Evolutionary conservation across 495 filamentous ascomycete genomes (phyloP), one percentile per base, ranked within the genome.

Genomic region (Cercophora newfieldiana): DNA sequence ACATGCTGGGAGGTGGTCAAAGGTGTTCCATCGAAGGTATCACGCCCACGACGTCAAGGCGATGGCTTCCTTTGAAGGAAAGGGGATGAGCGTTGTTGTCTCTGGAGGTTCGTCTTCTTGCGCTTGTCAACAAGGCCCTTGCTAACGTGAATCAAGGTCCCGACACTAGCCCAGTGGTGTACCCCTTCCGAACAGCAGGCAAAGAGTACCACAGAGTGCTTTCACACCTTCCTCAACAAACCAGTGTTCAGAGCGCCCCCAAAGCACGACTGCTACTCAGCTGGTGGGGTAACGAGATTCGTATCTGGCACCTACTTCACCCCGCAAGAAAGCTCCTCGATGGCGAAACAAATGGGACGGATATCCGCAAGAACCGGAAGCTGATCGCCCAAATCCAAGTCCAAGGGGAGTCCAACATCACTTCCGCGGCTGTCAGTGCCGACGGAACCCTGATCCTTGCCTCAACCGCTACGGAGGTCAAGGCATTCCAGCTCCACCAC

Each of bases 21-120:
- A 95, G 78, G 79, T 91, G n/a, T 88, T 86, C 68, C 92, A 96
- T 69, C 81, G 88, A 63, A 83, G 93, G 72, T 91, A 91, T 71
- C 96, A 99, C 71, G 85, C 84, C 16, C 93, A 97, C 73, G 95
- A 99, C 81, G 92, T 98, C 67, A 97, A 97, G 78, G 87, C 94
- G 16, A 92, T 99, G 86, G 93, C 93, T 56, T 87, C 91, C 18
- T 98, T 92, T 61, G 94, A 97, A 75, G 88, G 89, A 19, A 90
- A 86, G 61, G 85, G 85, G 48, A 85, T 97, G 72, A 97, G 92
- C 68, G 85, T 98, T 48, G 81, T 96, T 8, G 93, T 93, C 16
- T 97, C 95, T 66, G 95, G 95, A 86, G 95, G 93, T 95, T 82
- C 72, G 84, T 76, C 73, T 2, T 44, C 59, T 22, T 7, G n/a